These are phyloP conservation scores for Drosera spatulata DNA, from an alignment of 179 eudicot genomes.

Conservation along the genomic window DNA sequence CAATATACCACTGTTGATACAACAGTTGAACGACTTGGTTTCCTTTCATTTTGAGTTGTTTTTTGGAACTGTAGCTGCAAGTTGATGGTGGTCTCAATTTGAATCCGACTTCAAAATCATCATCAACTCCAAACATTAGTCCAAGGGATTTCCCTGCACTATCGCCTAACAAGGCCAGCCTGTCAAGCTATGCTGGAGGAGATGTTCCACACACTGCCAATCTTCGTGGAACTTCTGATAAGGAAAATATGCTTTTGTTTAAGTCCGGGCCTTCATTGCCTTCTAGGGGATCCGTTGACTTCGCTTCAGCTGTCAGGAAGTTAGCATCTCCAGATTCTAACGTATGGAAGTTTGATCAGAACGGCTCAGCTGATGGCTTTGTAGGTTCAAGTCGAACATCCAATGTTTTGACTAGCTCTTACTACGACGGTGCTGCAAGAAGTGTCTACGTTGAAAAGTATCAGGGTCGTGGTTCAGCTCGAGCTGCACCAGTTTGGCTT, in stretches of 20 bases:
- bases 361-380: constrained; percentile 51
- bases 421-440: constrained; percentile 40
- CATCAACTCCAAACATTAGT: constrained; percentile 68
- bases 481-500: constrained; percentile 80
- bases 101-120: constrained; percentile 46
- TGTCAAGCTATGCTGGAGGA: constrained; percentile 43
- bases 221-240: constrained; percentile 45
- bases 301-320: constrained; percentile 90
- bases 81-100: constrained; percentile 68
- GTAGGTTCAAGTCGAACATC: constrained; percentile 77
- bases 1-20: too few species aligned
- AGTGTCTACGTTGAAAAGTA: constrained; percentile 47
- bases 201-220: constrained; percentile 42
- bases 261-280: constrained; percentile 46
- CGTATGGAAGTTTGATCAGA: constrained; percentile 69
- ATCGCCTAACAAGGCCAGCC: constrained; percentile 41
- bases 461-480: constrained; percentile 48
- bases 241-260: constrained; percentile 45
- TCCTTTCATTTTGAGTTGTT: constrained; percentile 1
- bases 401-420: constrained; percentile 48
- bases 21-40: too few species aligned
- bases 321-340: constrained; percentile 67
- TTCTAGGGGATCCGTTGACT: constrained; percentile 59
- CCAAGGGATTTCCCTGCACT: constrained; percentile 71
- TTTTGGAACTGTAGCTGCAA: constrained; percentile 54